Conservation (phyloP, 805 yeast species). For the Ogataea sp. region DNA sequence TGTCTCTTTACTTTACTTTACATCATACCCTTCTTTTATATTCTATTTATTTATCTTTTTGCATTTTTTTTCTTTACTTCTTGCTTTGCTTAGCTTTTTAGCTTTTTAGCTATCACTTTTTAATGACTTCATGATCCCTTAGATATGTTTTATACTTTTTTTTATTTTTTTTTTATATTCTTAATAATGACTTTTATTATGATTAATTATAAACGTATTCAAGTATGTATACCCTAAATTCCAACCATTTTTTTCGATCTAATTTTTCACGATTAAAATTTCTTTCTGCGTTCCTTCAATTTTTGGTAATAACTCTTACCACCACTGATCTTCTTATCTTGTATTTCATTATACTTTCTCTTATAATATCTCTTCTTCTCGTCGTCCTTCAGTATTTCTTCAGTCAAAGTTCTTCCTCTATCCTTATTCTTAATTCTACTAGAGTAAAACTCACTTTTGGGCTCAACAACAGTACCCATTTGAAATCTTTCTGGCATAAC, state of each 20-base stretch:
- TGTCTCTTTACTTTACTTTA: background rate
- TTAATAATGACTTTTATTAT: too few relatives aligned
- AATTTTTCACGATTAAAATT: conserved; percentile 19
- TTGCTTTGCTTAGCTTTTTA: too few relatives aligned
- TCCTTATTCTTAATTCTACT: conserved; percentile 59
- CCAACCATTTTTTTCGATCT: background rate
- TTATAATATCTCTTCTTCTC: conserved; percentile 71
- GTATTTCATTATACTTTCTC: conserved; percentile 77
- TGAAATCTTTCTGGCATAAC: conserved; percentile 73
- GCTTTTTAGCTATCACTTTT: too few relatives aligned
- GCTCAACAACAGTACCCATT: conserved; percentile 81
- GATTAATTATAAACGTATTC: too few relatives aligned
- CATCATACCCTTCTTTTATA: too few relatives aligned
- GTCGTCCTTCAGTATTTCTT: conserved; percentile 71
- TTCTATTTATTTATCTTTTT: too few relatives aligned
- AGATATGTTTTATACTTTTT: too few relatives aligned
- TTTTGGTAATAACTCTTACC: conserved; percentile 60
- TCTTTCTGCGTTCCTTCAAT: conserved; percentile 51
- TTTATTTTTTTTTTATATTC: too few relatives aligned
- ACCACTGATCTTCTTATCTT: conserved; percentile 52
- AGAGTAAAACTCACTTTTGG: conserved; percentile 69
- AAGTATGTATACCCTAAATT: too few relatives aligned
- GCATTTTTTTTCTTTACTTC: too few relatives aligned
- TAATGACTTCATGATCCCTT: too few relatives aligned
- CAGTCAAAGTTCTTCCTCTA: conserved; percentile 72